Conservation (phyloP, 2,329 filamentous ascomycete genomes). For the Escovopsis sp. region DNA sequence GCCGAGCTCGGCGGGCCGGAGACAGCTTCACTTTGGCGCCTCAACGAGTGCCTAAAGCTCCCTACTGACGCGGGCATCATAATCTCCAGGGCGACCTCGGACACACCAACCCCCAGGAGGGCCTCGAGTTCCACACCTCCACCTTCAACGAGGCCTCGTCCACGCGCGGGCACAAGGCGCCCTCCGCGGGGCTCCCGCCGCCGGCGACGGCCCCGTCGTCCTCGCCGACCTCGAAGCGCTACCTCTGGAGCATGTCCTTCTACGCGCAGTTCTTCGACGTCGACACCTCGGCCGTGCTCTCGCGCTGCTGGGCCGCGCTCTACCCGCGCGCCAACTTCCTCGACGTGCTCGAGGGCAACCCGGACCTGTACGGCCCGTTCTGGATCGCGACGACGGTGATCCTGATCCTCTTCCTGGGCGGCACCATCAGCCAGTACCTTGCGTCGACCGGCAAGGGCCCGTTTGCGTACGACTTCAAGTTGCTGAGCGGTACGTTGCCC, state of each 20-base stretch:
- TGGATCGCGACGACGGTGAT: constrained; percentile 99
- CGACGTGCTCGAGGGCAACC: constrained; percentile 91
- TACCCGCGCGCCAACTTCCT: constrained; percentile 91
- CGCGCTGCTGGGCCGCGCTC: constrained; percentile 76
- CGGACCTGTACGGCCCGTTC: constrained; percentile 90
- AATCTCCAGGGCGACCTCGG: constrained; percentile 76
- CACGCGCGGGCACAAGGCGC: constrained; percentile 31
- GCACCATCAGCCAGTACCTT: constrained; percentile 87
- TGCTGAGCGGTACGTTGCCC: constrained; percentile 60
- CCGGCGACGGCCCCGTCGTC: constrained; percentile 38
- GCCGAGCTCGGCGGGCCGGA: constrained; percentile 1
- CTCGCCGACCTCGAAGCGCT: constrained; percentile 53
- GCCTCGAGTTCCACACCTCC: constrained; percentile 96
- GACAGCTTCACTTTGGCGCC: not conserved
- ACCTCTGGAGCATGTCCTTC: constrained; percentile 84
- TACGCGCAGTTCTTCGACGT: constrained; percentile 99
- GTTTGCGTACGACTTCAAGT: constrained; percentile 82
- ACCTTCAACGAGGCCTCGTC: constrained; percentile 53
- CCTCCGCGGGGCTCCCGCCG: constrained; percentile 38
- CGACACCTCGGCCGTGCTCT: constrained; percentile 77
- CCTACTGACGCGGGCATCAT: constrained; percentile 8
- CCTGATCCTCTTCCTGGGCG: constrained; percentile 85
- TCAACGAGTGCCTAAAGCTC: no score
- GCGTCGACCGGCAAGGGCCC: constrained; percentile 51
- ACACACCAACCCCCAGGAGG: constrained; percentile 94